These are phyloP conservation scores for Salvia rosmarinus DNA, from an alignment of 257 asterid species.

Conservation along the genomic window DNA sequence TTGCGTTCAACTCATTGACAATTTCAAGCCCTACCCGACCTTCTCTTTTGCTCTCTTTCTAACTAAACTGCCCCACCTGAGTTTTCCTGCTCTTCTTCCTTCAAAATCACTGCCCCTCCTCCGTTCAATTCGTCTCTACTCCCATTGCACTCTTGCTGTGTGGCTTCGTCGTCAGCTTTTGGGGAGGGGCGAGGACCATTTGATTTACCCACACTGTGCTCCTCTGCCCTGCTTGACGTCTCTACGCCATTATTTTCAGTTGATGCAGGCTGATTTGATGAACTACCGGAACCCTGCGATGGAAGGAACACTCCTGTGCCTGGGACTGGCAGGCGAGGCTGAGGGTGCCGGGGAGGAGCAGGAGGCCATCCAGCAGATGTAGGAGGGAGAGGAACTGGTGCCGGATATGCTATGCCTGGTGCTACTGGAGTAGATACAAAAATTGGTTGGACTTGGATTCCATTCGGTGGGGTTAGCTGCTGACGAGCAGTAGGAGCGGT, in stretches of 20 bases:
- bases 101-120: constrained; percentile 15
- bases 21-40: constrained; percentile 37
- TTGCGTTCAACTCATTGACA: constrained; percentile 52
- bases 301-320: constrained; percentile 96
- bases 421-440: constrained; percentile 54
- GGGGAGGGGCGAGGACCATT: constrained; percentile 36
- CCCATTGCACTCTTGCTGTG: constrained; percentile 50
- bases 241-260: constrained; percentile 37
- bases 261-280: constrained; percentile 43
- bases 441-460: constrained; percentile 62
- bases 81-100: constrained; percentile 41
- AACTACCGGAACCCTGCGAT: constrained; percentile 54
- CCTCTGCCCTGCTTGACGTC: constrained; percentile 36
- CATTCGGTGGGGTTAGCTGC: constrained; percentile 48
- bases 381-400: constrained; percentile 57
- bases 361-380: constrained; percentile 61
- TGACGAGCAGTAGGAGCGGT: constrained; percentile 47
- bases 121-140: constrained; percentile 33
- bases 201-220: constrained; percentile 24
- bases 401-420: constrained; percentile 60
- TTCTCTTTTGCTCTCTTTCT: neutral
- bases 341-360: constrained; percentile 56
- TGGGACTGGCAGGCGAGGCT: constrained; percentile 63
- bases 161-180: constrained; percentile 20
- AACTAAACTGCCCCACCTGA: constrained; percentile 36